Evolutionary conservation across 2,329 filamentous ascomycete species (phyloP).

Genomic region (Cercospora zeae-maydis): DNA sequence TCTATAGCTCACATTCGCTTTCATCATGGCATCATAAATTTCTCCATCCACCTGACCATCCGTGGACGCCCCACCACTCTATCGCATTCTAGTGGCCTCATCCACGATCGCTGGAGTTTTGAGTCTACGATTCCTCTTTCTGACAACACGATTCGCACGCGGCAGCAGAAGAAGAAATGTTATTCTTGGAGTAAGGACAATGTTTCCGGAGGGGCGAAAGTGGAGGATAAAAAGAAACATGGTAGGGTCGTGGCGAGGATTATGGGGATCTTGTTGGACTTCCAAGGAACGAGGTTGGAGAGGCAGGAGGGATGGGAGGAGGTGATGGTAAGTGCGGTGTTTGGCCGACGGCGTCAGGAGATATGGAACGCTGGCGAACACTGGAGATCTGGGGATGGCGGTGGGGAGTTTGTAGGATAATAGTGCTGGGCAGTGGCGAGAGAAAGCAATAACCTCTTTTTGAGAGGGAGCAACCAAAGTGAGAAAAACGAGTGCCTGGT

Average conservation of each 20-base stretch:
- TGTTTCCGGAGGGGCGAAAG: constrained; percentile 14
- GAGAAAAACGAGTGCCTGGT: no score
- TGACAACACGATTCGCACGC: background rate
- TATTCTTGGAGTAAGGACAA: constrained; percentile 27
- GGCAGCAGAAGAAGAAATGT: background rate
- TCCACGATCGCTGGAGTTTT: constrained; percentile 26
- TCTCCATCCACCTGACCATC: constrained; percentile 20
- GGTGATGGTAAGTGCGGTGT: constrained; percentile 23
- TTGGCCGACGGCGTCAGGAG: constrained; percentile 26
- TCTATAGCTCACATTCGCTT: constrained; percentile 25
- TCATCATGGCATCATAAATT: constrained; percentile 21
- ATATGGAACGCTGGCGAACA: constrained; percentile 13
- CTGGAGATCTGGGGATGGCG: background rate
- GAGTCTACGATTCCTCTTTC: constrained; percentile 6
- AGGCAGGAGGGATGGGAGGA: constrained; percentile 22
- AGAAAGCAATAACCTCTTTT: background rate
- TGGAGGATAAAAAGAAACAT: constrained; percentile 24
- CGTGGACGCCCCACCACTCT: constrained; percentile 18
- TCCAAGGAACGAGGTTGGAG: constrained; percentile 20
- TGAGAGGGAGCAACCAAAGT: no score
- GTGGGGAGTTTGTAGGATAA: background rate
- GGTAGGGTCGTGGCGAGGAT: constrained; percentile 24
- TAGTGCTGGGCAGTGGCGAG: background rate
- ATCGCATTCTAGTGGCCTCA: constrained; percentile 14
- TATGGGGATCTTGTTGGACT: constrained; percentile 22